Base-by-base conservation (phyloP, 768 basidiomycete species). In the Boletales sp. region DNA sequence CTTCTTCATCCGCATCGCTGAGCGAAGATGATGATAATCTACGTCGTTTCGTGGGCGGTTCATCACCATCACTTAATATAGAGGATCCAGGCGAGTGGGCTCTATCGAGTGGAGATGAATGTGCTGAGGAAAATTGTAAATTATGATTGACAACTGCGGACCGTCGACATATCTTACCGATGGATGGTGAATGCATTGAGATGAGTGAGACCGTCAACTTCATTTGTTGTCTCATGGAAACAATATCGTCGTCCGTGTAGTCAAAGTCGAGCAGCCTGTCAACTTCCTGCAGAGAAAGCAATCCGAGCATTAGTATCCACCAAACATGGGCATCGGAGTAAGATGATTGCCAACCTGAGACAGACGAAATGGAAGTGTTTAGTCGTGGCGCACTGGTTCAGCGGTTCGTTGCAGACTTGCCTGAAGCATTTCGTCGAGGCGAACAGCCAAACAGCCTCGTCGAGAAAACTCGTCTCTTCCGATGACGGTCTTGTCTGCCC, bases 381-480 rank as follows among this genome's bases (percentile, higher is more conserved):
- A 60, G 57, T 21, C 5, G 52, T 39, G 28, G 54, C 47, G 46
- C 44, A 18, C 45, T 34, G 17, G 14, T 31, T 49, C 14, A 17
- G 33, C 9, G 39, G 12, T 15, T 25, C 9, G 41, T 25, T 15
- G 31, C 30, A 36, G 14, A 62, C 62, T 59, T 59, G 90, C 92
- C 79, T 91, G 80, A 41, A 94, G 70, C 48, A 88, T 64, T 66
- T 92, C 89, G 61, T 94, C 93, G 46, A 94, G 76, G 50, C 87
- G 80, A 45, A 85, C 79, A 4, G 90, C 91, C 11, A 89, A 80
- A 49, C 82, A 83, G 38, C 77, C 81, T 65, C 88, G 77, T 36
- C 93, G 78, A n/a, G 71, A 66, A 66, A 86, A 84, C 68, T 91
- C 86, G 41, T 78, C 75, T 44, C 72, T 74, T 50, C 81, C 83